Evolutionary conservation across 2,329 filamentous ascomycete species (phyloP), one percentile per base, ranked within the genome.

Genomic region (Penicillium sp.): DNA sequence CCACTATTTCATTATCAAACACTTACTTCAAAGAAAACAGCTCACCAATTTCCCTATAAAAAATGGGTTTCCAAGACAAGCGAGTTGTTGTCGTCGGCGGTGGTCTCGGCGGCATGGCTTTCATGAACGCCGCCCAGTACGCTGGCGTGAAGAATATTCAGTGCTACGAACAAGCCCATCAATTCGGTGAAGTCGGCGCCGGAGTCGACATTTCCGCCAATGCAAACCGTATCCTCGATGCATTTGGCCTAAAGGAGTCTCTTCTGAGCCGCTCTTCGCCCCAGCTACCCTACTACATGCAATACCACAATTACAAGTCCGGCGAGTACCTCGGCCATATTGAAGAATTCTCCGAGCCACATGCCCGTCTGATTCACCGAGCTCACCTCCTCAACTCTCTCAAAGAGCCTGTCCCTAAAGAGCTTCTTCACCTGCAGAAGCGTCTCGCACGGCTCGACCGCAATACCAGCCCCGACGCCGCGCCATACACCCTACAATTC

Each of bases 401-500:
- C 35, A 72, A 72, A 51, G 65, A 72, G 53, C 59, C 67, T 21
- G 58, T 74, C 0, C 71, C 72, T 0, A 21, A 61, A 9, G 42
- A 52, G n/a, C n/a, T 26, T 7, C 57, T 71, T 4, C 65, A 68
- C 29, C 60, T 72, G 11, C 60, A 66, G 10, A 71, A 70, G 60
- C 65, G 63, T 3, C 57, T 73, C 8, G 61, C 24, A 24, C 62
- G 53, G 3, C 55, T 67, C 22, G 57, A 64, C n/a, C 56, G 67
- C 22, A 61, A 61, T 11, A 59, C 64, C 16, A 29, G 47, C 1
- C 54, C 62, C 7, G 46, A 27, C 1, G 56, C 63, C 21, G 69
- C 54, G 62, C 70, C 63, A 53, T 79, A 63, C 3, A 60, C 68
- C 4, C 64, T 82, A 35, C 66, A 65, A 21, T 82, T 82, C 51